These are phyloP conservation scores for Sclerotinia trifoliorum DNA, from an alignment of 2,329 filamentous ascomycete genomes.

Conservation along the genomic window DNA sequence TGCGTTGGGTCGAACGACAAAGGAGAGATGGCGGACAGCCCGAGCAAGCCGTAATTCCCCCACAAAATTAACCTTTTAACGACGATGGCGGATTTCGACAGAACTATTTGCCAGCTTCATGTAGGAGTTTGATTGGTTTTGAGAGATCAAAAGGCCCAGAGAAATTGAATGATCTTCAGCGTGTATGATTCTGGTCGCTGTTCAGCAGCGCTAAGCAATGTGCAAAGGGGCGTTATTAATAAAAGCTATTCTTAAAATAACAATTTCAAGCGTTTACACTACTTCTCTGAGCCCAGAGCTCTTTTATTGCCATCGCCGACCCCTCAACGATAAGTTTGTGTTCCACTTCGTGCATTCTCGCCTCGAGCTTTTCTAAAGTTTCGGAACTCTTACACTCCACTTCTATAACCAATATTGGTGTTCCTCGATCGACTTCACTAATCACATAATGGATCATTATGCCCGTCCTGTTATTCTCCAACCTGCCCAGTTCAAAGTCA, in stretches of 20 bases:
- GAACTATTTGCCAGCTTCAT: not conserved
- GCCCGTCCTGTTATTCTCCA: slow-evolving; percentile 67
- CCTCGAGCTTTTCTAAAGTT: slow-evolving; percentile 63
- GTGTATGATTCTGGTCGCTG: not conserved
- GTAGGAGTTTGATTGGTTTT: not conserved
- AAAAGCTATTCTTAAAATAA: slow-evolving; percentile 13
- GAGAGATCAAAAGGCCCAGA: not conserved
- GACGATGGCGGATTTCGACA: not conserved
- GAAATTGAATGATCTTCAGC: slow-evolving; percentile 10
- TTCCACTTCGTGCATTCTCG: slow-evolving; percentile 73
- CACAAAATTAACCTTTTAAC: slow-evolving; percentile 7
- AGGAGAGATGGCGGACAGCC: slow-evolving; percentile 14
- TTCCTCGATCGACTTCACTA: slow-evolving; percentile 74
- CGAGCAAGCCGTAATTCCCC: no score
- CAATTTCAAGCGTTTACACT: slow-evolving; percentile 17
- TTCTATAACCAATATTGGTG: slow-evolving; percentile 68
- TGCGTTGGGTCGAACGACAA: slow-evolving; percentile 55
- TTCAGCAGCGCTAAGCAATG: slow-evolving; percentile 5
- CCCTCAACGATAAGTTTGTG: slow-evolving; percentile 78
- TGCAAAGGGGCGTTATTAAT: not conserved
- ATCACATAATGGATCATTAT: slow-evolving; percentile 90
- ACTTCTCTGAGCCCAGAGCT: slow-evolving; percentile 39
- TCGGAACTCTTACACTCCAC: slow-evolving; percentile 66
- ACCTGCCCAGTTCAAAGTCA: slow-evolving; percentile 63
- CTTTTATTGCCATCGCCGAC: slow-evolving; percentile 51